A percentile compares a stretch with the other conserved stretches of the same genome.
These are phyloP conservation scores for Solanum arcanum DNA, from an alignment of 257 asterid species.

Conservation along the genomic window DNA sequence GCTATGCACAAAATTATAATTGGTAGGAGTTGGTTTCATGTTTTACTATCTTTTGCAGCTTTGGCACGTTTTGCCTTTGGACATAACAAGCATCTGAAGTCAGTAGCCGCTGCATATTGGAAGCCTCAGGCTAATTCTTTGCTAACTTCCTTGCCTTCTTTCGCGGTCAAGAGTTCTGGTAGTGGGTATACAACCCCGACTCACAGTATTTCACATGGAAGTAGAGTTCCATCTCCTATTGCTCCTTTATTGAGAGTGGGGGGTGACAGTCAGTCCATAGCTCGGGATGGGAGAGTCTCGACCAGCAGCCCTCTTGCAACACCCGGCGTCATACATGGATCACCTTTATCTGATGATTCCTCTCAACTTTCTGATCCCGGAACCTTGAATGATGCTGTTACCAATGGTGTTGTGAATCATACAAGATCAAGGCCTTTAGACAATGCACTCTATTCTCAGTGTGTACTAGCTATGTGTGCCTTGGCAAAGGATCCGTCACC, in stretches of 20 bases:
- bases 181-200: conserved; percentile 83
- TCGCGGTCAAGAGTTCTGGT: conserved; percentile 51
- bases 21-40: neutral
- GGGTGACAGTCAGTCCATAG: conserved; percentile 40
- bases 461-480: conserved; percentile 80
- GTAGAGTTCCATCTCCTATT: conserved; percentile 53
- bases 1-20: neutral
- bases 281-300: conserved; percentile 80
- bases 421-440: conserved; percentile 67
- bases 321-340: conserved; percentile 87
- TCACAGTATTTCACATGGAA: conserved; percentile 61
- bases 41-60: conserved; percentile 42
- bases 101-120: conserved; percentile 85
- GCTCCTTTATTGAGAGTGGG: conserved; percentile 63
- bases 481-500: conserved; percentile 99
- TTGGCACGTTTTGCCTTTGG: conserved; percentile 96
- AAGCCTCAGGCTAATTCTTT: conserved; percentile 73
- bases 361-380: conserved; percentile 96
- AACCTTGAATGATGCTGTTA: conserved; percentile 40
- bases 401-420: conserved; percentile 69
- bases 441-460: conserved; percentile 70
- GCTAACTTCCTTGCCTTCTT: conserved; percentile 79
- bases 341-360: conserved; percentile 94
- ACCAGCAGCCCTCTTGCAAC: conserved; percentile 85
- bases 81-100: conserved; percentile 84